Base-by-base conservation (phyloP, 2,329 filamentous ascomycete genomes). In the Harringtonia aguacate region DNA sequence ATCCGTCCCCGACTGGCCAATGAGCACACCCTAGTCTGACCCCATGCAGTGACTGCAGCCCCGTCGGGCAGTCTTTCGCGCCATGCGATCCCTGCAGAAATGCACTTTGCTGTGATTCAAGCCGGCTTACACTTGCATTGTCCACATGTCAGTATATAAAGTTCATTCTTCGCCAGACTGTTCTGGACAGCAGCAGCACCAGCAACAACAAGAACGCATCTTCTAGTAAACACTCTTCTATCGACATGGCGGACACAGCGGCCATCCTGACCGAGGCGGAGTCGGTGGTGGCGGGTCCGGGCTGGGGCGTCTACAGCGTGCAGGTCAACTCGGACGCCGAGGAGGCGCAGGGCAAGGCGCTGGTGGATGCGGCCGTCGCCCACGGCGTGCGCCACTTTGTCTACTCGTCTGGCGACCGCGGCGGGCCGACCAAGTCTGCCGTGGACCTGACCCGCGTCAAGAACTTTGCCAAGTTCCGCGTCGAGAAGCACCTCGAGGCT, bases 361-460 rank as follows among this genome's bases (percentile, higher is more conserved):
- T 81, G 5, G 63, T 78, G 33, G 68, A 76, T 40, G 67, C 67
- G 10, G 65, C 73, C 1, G 52, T 73, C 24, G 62, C 64, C 14
- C 56, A 72, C 31, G 63, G 64, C 5, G 68, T 79, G 27, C 61
- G 67, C 29, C 70, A 75, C 52, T 77, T 82, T 49, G 69, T 83
- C 36, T 82, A 80, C 57, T 73, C 69, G 2, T 77, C 71, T 33
- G 75, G 81, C 13, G 79, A 83, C 46, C 75, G 79, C n/a, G 76
- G 76, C 24, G 76, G 77, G 27, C 68, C 73, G 33, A 59, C 61
- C 4, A 65, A 65, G 31, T 69, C 66, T 41, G 64, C 68, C 49
- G 64, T 65, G 12, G 65, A 64, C 44, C 66, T 71, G 2, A 79
- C 77, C 4, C 49, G 62, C 1, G 63, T 81, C 39, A 70, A 73